A percentile compares a stretch with the other conserved stretches of the same genome.
phyloP scores from a whole-genome alignment of 2,329 filamentous ascomycete genomes.

The Exophiala oligosperma region DNA sequence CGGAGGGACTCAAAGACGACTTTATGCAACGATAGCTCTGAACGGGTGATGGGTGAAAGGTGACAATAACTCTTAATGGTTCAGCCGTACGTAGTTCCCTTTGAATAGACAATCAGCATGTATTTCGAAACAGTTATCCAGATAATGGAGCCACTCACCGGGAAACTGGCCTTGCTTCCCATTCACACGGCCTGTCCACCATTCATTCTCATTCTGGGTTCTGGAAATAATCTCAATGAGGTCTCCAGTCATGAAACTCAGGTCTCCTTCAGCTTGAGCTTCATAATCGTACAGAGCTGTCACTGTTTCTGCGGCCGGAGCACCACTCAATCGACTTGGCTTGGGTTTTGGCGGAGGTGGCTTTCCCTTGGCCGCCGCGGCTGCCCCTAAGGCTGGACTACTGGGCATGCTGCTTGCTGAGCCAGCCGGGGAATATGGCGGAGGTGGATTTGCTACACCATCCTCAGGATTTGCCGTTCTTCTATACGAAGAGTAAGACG shows the following conservation, averaged over 20 bases:
- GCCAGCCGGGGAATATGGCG: slow-evolving; percentile 63
- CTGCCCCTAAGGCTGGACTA: slow-evolving; percentile 49
- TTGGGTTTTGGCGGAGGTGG: slow-evolving; percentile 78
- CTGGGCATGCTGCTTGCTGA: slow-evolving; percentile 41
- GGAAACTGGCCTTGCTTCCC: slow-evolving; percentile 90
- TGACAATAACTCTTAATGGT: slow-evolving; percentile 13
- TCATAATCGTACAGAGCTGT: slow-evolving; percentile 96
- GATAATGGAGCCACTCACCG: slow-evolving; percentile 58
- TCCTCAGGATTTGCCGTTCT: slow-evolving; percentile 35
- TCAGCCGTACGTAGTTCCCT: slow-evolving; percentile 46
- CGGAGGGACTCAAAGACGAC: not conserved
- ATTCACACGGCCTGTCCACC: slow-evolving; percentile 85
- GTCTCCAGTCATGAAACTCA: slow-evolving; percentile 87
- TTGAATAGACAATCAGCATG: not conserved
- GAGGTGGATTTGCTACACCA: slow-evolving; percentile 62
- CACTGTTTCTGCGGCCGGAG: slow-evolving; percentile 69
- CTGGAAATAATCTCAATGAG: slow-evolving; percentile 82
- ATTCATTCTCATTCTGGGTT: slow-evolving; percentile 92
- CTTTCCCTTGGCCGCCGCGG: slow-evolving; percentile 56
- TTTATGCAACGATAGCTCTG: no score
- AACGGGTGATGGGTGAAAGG: no score
- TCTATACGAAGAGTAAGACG: slow-evolving; percentile 25
- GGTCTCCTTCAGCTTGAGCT: slow-evolving; percentile 88
- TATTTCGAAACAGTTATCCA: not conserved
- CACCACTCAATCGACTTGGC: slow-evolving; percentile 69